Percentiles rank a stretch among this genome's conserved stretches.
Conservation (phyloP, 163 green algal species). For the Chlorella variabilis region DNA sequence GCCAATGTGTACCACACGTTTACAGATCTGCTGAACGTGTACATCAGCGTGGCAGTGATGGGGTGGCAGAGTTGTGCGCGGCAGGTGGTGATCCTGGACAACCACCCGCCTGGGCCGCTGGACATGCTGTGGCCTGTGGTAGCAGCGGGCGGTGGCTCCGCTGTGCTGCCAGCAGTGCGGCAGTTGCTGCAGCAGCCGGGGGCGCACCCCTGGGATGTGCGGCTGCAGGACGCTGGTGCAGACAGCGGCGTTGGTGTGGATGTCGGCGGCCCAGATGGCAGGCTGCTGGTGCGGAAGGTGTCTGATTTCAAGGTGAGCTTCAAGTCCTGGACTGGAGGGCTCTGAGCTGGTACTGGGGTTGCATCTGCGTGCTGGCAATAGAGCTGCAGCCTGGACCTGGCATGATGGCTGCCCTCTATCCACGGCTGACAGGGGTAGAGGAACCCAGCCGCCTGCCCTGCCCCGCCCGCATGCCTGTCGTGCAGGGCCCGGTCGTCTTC, state of each 20-base stretch:
- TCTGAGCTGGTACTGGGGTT: too few species aligned
- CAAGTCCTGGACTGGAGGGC: too few species aligned
- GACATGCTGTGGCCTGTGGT: conserved; percentile 51
- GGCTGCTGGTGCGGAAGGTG: conserved; percentile 27
- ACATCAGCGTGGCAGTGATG: conserved; percentile 50
- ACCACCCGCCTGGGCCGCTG: conserved; percentile 36
- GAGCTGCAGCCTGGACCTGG: too few species aligned
- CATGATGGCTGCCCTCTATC: too few species aligned
- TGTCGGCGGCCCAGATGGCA: neutral
- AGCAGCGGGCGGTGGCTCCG: conserved; percentile 37
- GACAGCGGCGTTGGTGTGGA: neutral
- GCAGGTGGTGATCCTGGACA: conserved; percentile 50
- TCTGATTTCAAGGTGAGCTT: conserved; percentile 8
- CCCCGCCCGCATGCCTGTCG: too few species aligned
- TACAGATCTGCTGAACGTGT: conserved; percentile 55
- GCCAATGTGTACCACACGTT: conserved; percentile 55
- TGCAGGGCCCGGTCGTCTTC: conserved; percentile 18
- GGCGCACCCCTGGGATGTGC: conserved; percentile 11
- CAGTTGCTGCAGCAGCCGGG: neutral
- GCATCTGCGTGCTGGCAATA: too few species aligned
- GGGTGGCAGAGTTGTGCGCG: conserved; percentile 23
- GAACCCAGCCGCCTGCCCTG: too few species aligned
- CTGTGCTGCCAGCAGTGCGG: neutral
- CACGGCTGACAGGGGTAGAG: too few species aligned
- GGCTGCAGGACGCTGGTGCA: neutral